Evolutionary conservation across 2,329 filamentous ascomycete genomes (phyloP).

Genomic region (Pestalotiopsis sp.): DNA sequence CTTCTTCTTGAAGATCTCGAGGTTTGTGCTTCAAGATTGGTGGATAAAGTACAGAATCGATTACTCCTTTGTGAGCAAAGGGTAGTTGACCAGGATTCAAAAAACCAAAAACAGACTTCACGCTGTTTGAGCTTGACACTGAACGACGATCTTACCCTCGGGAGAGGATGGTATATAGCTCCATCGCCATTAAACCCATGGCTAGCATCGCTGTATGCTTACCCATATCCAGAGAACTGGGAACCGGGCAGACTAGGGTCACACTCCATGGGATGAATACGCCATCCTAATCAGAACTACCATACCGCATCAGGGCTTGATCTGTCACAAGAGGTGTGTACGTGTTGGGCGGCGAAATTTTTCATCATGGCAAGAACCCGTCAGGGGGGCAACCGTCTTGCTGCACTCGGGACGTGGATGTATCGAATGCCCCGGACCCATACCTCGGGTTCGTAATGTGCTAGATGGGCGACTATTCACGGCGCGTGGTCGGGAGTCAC

Average conservation of each 20-base stretch:
- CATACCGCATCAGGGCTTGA: neutral
- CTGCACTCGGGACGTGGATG: neutral
- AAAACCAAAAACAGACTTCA: neutral
- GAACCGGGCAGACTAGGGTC: neutral
- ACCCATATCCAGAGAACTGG: slow-evolving; percentile 8
- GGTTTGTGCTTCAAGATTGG: neutral
- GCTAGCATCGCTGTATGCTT: slow-evolving; percentile 2
- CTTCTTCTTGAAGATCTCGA: neutral
- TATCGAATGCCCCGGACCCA: neutral
- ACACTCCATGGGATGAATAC: neutral
- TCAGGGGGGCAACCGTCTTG: neutral
- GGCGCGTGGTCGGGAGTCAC: neutral
- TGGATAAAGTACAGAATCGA: neutral
- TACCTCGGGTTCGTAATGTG: neutral
- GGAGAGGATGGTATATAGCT: slow-evolving; percentile 7
- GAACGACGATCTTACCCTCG: slow-evolving; percentile 2
- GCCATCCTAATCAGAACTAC: neutral
- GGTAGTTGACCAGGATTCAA: neutral
- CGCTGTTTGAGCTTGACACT: neutral
- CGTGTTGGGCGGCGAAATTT: neutral
- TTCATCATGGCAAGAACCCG: neutral
- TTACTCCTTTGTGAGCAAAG: neutral
- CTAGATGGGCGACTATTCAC: neutral
- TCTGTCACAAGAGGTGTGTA: neutral
- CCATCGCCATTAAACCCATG: neutral